Evolutionary conservation across 2,329 filamentous ascomycete species (phyloP).

Genomic region (Escovopsis sp.): DNA sequence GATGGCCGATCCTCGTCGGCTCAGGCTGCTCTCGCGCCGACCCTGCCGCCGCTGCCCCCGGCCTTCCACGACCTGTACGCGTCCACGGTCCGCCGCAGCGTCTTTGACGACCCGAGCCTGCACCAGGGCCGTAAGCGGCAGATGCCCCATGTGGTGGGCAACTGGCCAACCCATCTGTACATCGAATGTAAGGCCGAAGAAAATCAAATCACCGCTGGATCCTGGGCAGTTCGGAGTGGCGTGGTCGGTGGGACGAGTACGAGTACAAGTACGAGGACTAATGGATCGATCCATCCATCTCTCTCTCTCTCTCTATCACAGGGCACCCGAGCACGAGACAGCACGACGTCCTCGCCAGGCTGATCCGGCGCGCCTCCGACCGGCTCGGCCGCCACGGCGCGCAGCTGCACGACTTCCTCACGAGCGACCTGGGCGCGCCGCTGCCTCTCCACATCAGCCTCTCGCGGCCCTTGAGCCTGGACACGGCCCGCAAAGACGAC

Average conservation of each 20-base stretch:
- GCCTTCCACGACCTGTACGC: conserved; percentile 85
- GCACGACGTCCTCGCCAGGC: conserved; percentile 28
- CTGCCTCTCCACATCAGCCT: conserved; percentile 83
- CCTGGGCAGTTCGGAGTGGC: too few species aligned
- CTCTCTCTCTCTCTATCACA: too few species aligned
- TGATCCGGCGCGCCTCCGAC: conserved; percentile 25
- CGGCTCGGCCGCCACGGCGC: conserved; percentile 16
- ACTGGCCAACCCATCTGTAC: conserved; percentile 89
- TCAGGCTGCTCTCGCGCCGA: conserved; percentile 6
- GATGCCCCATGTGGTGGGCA: conserved; percentile 71
- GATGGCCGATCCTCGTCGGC: not conserved
- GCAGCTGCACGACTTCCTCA: conserved; percentile 53
- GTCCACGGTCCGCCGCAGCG: conserved; percentile 61
- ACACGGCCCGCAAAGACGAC: conserved; percentile 52
- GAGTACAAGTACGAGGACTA: too few species aligned
- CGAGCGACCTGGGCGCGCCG: conserved; percentile 62
- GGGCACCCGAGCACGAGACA: conserved; percentile 40
- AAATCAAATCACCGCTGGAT: too few species aligned
- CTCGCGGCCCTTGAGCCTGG: conserved; percentile 64
- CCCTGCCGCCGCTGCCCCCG: conserved; percentile 59
- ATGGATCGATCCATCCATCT: too few species aligned
- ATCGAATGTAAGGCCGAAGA: conserved; percentile 69
- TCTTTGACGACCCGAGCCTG: conserved; percentile 66
- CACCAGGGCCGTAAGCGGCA: conserved; percentile 75
- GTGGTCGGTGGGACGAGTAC: too few species aligned